These are phyloP conservation scores for Fusarium abutilonis DNA, from an alignment of 2,329 filamentous ascomycete genomes.

Conservation along the genomic window DNA sequence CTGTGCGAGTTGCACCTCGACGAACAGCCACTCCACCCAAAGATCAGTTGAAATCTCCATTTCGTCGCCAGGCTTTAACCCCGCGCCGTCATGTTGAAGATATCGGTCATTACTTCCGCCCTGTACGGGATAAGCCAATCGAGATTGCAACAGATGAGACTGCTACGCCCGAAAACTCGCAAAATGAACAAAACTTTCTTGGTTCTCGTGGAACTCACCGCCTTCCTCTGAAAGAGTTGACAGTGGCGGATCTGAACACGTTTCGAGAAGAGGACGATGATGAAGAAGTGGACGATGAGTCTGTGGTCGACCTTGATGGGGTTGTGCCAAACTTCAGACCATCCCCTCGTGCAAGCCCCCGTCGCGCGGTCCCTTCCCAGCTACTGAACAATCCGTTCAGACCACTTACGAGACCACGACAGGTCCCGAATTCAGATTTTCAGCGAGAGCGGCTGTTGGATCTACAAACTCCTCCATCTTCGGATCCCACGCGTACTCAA, in stretches of 20 bases:
- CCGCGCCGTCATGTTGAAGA: conserved; percentile 30
- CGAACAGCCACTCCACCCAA: conserved; percentile 8
- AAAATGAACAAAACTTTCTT: conserved; percentile 8
- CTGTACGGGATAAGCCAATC: conserved; percentile 41
- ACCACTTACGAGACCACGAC: conserved; percentile 12
- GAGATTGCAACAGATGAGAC: conserved; percentile 51
- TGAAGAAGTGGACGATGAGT: conserved; percentile 7
- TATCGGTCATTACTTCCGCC: conserved; percentile 49
- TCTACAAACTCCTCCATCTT: conserved; percentile 44
- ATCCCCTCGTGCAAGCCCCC: conserved; percentile 15
- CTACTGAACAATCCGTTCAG: conserved; percentile 19
- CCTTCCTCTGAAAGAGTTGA: conserved; percentile 39
- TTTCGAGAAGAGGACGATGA: conserved; percentile 35
- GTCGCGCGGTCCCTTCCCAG: conserved; percentile 4
- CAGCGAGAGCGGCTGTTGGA: conserved; percentile 1
- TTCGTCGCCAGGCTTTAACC: conserved; percentile 8
- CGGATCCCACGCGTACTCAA: conserved; percentile 28
- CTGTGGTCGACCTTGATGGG: conserved; percentile 2
- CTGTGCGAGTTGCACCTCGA: conserved; percentile 43
- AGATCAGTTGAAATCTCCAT: conserved; percentile 7
- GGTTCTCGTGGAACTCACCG: conserved; percentile 22
- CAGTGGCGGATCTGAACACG: conserved; percentile 37
- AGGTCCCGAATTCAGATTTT: conserved; percentile 1
- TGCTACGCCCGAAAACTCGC: conserved; percentile 41
- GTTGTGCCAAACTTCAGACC: conserved; percentile 11